A percentile compares a stretch with the other conserved stretches of the same genome.
Evolutionary conservation across 345 rosid species (phyloP).

Genomic region (Chamaenerion angustifolium): DNA sequence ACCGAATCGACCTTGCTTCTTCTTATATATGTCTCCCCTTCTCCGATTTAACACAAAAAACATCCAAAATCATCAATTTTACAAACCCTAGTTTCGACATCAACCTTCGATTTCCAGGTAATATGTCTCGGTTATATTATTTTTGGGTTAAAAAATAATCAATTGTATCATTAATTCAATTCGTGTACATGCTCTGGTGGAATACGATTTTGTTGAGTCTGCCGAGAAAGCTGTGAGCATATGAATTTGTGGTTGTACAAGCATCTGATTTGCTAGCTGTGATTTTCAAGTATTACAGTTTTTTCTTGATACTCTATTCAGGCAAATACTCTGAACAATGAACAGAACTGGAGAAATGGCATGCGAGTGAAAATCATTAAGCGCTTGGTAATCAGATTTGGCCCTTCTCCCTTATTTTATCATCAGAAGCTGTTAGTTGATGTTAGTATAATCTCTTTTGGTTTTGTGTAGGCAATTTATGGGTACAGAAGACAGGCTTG

Average conservation of each 20-base stretch:
- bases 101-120: too few relatives aligned
- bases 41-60: too few relatives aligned
- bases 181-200: conserved; percentile 82
- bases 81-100: too few relatives aligned
- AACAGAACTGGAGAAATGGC: conserved; percentile 90
- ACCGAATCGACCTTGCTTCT: too few relatives aligned
- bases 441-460: conserved; percentile 17
- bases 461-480: conserved; percentile 13
- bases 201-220: conserved; percentile 67
- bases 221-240: conserved; percentile 83
- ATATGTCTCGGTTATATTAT: too few relatives aligned
- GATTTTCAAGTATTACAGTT: background rate
- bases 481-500: conserved; percentile 48
- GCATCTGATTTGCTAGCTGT: background rate
- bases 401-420: background rate
- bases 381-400: conserved; percentile 29
- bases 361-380: conserved; percentile 71
- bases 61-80: too few relatives aligned
- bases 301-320: conserved; percentile 22
- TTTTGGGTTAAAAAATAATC: too few relatives aligned
- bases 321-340: conserved; percentile 67
- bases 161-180: too few relatives aligned
- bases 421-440: background rate
- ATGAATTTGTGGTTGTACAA: background rate
- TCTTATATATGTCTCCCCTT: too few relatives aligned